Base-by-base conservation (phyloP, 345 rosid genomes). In the Hibiscus trionum region DNA sequence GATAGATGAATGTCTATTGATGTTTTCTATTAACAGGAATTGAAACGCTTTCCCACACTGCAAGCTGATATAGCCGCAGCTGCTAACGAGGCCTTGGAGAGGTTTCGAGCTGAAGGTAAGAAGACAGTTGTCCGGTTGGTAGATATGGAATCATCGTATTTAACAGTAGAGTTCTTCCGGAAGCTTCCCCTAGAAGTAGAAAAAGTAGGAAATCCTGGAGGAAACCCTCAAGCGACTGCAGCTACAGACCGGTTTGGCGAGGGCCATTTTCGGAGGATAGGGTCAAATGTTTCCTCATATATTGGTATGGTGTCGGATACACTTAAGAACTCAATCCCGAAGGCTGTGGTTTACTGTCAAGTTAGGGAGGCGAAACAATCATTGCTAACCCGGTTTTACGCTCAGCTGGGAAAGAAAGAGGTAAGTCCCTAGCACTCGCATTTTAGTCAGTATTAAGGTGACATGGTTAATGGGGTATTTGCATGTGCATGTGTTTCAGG, bases 81-180 rank as follows among this genome's bases (percentile, higher is more conserved):
- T 15, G 84, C 91, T 12, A 58, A 68, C 56, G 80, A 76, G 29
- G 89, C 91, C 42, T 37, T 89, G 81, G 86, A 85, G 77, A 81
- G 85, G 73, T 84, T 84, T 66, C 82, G 89, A 11, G 88, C 79
- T 27, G 89, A 85, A 47, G 50, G 91, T 73, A 87, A 78, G 82
- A 87, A 82, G 78, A 82, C 86, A 17, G 79, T 84, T 56, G 11
- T 81, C 62, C 75, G 85, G 74, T 73, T 87, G 82, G 93, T 89
- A 72, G 89, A 89, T 21, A 89, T 89, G 93, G 93, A 89, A 72
- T 89, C 93, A 9, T 82, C 91, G 3, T 87, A 85, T 75, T 82
- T 89, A 65, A 84, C 93, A 3, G 87, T 79, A 16, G 89, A 87
- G 62, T 89, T 85, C 83, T 89, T 89, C 80, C 75, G 88, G 72